Percentiles rank a stretch among this genome's conserved stretches.
Evolutionary conservation across 257 asterid species (phyloP).

Genomic region (Petunia axillaris): DNA sequence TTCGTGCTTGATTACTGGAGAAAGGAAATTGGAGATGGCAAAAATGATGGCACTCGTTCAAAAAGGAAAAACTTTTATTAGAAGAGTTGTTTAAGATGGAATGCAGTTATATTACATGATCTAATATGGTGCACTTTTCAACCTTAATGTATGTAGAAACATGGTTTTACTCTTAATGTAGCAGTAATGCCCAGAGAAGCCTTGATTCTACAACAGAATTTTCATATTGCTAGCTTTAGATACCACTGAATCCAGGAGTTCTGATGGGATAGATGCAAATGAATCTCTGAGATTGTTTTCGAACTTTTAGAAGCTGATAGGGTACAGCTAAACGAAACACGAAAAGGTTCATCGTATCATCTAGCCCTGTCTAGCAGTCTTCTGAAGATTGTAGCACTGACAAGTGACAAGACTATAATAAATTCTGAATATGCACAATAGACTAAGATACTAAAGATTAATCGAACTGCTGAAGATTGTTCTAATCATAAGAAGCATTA

Average conservation of each 20-base stretch:
- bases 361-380: not conserved
- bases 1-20: slow-evolving; percentile 11
- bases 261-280: slow-evolving; percentile 1
- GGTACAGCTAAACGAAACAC: not conserved
- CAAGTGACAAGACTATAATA: not conserved
- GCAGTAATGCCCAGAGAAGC: not conserved
- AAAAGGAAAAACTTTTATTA: not conserved
- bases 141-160: not conserved
- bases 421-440: not conserved
- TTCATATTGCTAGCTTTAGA: not conserved
- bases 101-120: not conserved
- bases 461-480: not conserved
- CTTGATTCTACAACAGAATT: not conserved
- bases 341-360: not conserved
- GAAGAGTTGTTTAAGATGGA: not conserved
- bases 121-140: not conserved
- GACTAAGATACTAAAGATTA: not conserved
- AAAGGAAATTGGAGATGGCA: not conserved
- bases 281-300: not conserved
- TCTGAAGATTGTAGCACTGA: not conserved
- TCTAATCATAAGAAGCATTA: not conserved
- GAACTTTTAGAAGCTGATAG: not conserved
- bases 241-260: not conserved
- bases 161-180: not conserved
- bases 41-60: not conserved